Evolutionary conservation across 345 rosid genomes (phyloP).

Genomic region (Camelina sativa): DNA sequence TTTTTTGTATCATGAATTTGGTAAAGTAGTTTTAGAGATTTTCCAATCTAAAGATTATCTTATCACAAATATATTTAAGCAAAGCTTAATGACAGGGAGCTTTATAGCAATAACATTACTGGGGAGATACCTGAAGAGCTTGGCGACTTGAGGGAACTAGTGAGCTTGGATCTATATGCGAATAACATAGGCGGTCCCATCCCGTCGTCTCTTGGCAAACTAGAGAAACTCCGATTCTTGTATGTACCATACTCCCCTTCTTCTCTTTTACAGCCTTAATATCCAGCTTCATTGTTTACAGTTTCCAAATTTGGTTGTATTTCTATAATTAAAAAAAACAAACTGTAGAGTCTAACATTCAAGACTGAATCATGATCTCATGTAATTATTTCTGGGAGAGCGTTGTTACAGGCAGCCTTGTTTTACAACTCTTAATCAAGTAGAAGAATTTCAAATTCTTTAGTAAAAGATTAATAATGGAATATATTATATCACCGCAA

Average conservation of each 20-base stretch:
- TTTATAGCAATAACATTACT: slow-evolving; percentile 67
- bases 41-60: neutral
- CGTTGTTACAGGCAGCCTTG: neutral
- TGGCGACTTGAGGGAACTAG: slow-evolving; percentile 67
- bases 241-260: slow-evolving; percentile 43
- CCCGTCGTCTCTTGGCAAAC: slow-evolving; percentile 63
- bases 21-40: slow-evolving; percentile 1
- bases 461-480: neutral
- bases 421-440: neutral
- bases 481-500: neutral
- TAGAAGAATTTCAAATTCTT: neutral
- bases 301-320: slow-evolving; percentile 3
- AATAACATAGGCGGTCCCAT: slow-evolving; percentile 57
- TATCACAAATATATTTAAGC: neutral
- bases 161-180: slow-evolving; percentile 88
- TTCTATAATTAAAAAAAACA: neutral
- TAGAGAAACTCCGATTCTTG: slow-evolving; percentile 67
- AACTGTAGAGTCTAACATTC: neutral
- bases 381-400: neutral
- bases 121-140: slow-evolving; percentile 74
- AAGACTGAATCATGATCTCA: neutral
- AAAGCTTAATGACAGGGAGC: slow-evolving; percentile 64
- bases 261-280: neutral
- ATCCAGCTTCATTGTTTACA: neutral
- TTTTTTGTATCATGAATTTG: neutral